Evolutionary conservation across 805 yeast species (phyloP).

Genomic region (Sugiyamaella mastotermitis): DNA sequence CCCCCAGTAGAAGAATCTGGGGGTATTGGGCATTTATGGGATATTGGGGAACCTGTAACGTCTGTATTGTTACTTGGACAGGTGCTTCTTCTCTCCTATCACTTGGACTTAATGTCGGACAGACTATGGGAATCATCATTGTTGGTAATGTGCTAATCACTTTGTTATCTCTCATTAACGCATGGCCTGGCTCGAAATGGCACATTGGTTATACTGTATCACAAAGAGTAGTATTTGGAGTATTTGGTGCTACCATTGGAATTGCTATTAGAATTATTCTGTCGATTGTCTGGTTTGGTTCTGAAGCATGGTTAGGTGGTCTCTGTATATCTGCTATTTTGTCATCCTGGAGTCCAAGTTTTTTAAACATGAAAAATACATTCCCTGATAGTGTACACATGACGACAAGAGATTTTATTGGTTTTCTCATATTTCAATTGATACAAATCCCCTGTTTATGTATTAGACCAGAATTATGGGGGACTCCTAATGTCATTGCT

Average conservation of each 20-base stretch:
- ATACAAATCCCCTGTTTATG: too few species aligned
- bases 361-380: too few species aligned
- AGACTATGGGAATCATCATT: conserved; percentile 40
- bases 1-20: conserved; percentile 44
- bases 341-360: too few species aligned
- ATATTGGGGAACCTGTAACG: conserved; percentile 20
- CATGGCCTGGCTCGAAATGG: conserved; percentile 43
- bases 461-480: not conserved
- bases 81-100: conserved; percentile 39
- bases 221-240: conserved; percentile 42
- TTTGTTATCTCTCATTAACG: conserved; percentile 37
- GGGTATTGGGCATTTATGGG: conserved; percentile 35
- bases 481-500: not conserved
- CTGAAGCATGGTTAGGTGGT: too few species aligned
- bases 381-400: too few species aligned
- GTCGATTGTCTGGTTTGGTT: too few species aligned
- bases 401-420: too few species aligned
- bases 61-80: conserved; percentile 37
- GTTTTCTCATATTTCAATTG: too few species aligned
- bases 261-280: too few species aligned
- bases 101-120: conserved; percentile 39
- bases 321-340: too few species aligned
- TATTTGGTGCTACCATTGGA: conserved; percentile 40
- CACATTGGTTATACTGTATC: conserved; percentile 46
- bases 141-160: conserved; percentile 38